Evolutionary conservation across 345 rosid genomes (phyloP), one percentile per base, ranked within the genome.

Genomic region (Citrus inodora): DNA sequence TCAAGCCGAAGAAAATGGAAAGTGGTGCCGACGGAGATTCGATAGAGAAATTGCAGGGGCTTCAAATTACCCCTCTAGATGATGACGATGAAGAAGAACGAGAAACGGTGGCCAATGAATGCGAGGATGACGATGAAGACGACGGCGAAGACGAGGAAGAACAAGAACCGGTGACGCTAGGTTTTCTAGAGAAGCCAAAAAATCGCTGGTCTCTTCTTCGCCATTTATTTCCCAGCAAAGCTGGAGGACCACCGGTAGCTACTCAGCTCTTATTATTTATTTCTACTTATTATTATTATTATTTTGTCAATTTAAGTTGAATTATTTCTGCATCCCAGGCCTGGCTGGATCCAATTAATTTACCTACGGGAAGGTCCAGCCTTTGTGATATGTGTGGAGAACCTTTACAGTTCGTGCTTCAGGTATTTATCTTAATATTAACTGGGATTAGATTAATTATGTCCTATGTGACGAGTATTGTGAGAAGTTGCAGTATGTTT

Each of bases 301-400:
- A 10, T 86, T 59, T 53, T 53, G 58, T 10, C 28, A n/a, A 42
- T 70, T 51, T 72, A 46, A 74, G 28, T 46, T 30, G 75, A 22
- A 74, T 73, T 11, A 30, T 73, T 21, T 28, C 25, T 63, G 40
- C 77, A 25, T 55, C 82, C 73, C 59, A 96, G 98, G 98, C 98
- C 3, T 96, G 99, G 97, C 80, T 96, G 83, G 92, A 91, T 86
- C 97, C 99, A 3, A 76, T 89, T 83, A 89, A 91, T 78, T 86
- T 96, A 61, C 98, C 99, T 5, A 79, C 92, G 19, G 93, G 95
- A 72, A 85, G 80, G 76, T 88, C 90, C 74, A 74, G 82, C 80
- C 58, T 83, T 1, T 96, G 98, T 77, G 99, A 89, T 80, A 71
- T 90, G 27, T 96, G 99, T 76, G 95, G 90, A 82, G 85, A 90